Conservation (phyloP, 306 rosid species). For the Dalbergia cochinchinensis region DNA sequence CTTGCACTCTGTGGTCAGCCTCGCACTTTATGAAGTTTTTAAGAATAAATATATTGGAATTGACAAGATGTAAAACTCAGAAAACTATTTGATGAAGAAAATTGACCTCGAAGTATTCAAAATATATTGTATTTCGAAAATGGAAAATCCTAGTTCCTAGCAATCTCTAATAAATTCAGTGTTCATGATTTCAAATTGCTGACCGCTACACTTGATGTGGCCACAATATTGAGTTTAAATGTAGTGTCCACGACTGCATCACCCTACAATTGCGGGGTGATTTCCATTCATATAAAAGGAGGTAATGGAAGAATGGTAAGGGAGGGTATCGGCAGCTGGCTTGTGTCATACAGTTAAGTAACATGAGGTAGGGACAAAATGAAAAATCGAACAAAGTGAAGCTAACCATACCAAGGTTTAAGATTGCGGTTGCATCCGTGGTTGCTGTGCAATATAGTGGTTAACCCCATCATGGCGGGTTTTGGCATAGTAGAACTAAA, state of each 20-base stretch:
- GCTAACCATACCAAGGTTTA: conserved; percentile 18
- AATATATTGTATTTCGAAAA: neutral
- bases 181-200: conserved; percentile 18
- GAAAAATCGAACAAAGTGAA: neutral
- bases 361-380: neutral
- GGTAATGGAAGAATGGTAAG: neutral
- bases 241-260: conserved; percentile 11
- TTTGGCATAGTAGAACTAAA: conserved; percentile 24
- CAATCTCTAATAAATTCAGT: neutral
- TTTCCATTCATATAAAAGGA: conserved; percentile 20
- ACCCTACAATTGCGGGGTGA: conserved; percentile 2
- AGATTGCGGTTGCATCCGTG: neutral
- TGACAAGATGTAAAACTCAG: neutral
- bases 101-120: neutral
- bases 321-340: conserved; percentile 6
- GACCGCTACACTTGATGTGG: neutral
- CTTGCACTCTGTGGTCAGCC: conserved; percentile 7
- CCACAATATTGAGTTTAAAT: neutral
- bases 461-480: conserved; percentile 27
- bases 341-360: conserved; percentile 11
- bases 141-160: conserved; percentile 10
- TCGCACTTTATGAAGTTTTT: neutral
- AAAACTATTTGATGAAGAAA: conserved; percentile 10
- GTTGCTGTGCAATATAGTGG: neutral
- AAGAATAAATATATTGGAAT: conserved; percentile 8